Evolutionary conservation across 495 filamentous ascomycete genomes (phyloP).

Genomic region (Pyronema omphalodes): DNA sequence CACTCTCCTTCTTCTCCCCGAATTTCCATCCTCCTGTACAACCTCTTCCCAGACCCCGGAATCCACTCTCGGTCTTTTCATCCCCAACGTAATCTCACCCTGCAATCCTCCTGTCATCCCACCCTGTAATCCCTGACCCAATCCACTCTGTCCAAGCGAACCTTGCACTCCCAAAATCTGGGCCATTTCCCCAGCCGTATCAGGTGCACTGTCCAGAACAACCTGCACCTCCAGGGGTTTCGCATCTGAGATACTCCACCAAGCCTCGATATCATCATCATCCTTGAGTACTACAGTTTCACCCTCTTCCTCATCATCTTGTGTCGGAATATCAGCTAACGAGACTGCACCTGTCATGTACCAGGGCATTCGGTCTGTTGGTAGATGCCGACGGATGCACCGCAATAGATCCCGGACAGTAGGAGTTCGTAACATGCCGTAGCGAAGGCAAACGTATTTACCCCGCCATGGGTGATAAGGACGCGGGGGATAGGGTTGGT

Average conservation of each 20-base stretch:
- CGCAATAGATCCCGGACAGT: background rate
- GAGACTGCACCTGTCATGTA: background rate
- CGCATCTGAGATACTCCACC: background rate
- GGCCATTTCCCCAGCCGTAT: background rate
- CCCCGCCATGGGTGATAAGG: background rate
- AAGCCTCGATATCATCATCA: constrained; percentile 1
- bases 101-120: too few species aligned
- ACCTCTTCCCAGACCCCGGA: constrained; percentile 9
- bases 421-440: background rate
- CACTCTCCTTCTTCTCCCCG: background rate
- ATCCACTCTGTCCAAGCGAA: too few species aligned
- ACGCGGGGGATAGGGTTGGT: background rate
- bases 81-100: background rate
- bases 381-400: background rate
- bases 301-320: background rate
- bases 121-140: too few species aligned
- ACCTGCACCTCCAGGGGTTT: background rate
- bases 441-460: background rate
- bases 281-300: background rate
- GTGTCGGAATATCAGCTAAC: background rate
- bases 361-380: background rate
- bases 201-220: background rate
- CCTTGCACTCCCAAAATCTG: background rate
- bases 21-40: constrained; percentile 5
- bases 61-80: constrained; percentile 3